Percentiles rank a stretch among this genome's conserved stretches.
Evolutionary conservation across 495 filamentous ascomycete species (phyloP).

Genomic region (Hamigera avellanea): DNA sequence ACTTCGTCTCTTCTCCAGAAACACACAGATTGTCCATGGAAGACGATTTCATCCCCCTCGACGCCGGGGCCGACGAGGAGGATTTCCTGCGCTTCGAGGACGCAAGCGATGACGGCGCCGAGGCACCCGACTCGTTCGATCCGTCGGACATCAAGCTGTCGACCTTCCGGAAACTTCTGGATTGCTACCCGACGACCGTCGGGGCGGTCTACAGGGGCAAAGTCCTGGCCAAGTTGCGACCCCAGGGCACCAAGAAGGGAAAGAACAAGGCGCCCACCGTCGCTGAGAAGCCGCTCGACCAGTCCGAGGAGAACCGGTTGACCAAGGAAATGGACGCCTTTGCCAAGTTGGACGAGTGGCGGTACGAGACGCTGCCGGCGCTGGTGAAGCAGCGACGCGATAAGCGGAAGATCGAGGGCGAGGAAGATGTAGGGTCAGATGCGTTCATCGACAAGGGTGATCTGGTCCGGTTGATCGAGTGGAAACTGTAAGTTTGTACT

Average conservation of each 20-base stretch:
- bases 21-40: conserved; percentile 1
- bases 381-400: conserved; percentile 4
- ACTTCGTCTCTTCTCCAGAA: no score
- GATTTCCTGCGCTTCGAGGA: no score
- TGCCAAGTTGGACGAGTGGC: conserved; percentile 19
- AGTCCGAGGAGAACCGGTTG: conserved; percentile 7
- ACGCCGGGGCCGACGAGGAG: conserved; percentile 1
- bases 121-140: conserved; percentile 10
- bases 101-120: background rate
- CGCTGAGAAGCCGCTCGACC: conserved; percentile 4
- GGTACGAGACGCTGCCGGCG: conserved; percentile 21
- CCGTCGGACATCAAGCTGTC: conserved; percentile 16
- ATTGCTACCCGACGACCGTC: conserved; percentile 20
- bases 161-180: conserved; percentile 22
- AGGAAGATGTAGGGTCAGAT: background rate
- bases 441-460: conserved; percentile 21
- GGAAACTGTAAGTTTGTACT: conserved; percentile 68
- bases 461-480: conserved; percentile 45
- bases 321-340: conserved; percentile 13
- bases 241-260: conserved; percentile 9
- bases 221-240: conserved; percentile 9
- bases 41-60: conserved; percentile 5
- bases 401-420: conserved; percentile 1
- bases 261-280: conserved; percentile 3
- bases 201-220: conserved; percentile 15